A percentile compares a stretch with the other conserved stretches of the same genome.
These are phyloP conservation scores for Mimosa bimucronata DNA, from an alignment of 306 rosid species.

Conservation along the genomic window DNA sequence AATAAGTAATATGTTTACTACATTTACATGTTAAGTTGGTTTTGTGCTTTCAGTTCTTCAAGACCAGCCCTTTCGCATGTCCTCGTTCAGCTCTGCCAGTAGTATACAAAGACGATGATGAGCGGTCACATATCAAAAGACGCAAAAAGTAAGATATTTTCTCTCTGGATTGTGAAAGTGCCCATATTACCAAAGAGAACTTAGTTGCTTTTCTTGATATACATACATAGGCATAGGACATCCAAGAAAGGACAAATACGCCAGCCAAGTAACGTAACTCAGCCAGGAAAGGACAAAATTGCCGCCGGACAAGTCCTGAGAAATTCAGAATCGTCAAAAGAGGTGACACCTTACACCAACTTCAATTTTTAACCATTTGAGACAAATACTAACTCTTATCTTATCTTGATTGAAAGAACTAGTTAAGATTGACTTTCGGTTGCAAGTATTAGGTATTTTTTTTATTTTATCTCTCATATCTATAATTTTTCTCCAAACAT, in stretches of 20 bases:
- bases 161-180: not conserved
- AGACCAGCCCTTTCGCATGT: slow-evolving; percentile 43
- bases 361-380: too few relatives aligned
- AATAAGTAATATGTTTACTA: not conserved
- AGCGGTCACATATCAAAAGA: slow-evolving; percentile 34
- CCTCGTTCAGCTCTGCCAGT: slow-evolving; percentile 38
- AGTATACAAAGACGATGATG: slow-evolving; percentile 43
- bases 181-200: not conserved
- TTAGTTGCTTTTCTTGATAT: slow-evolving; percentile 31
- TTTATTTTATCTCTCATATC: too few relatives aligned
- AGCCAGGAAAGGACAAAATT: slow-evolving; percentile 32
- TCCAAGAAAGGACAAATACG: slow-evolving; percentile 43
- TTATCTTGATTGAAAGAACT: too few relatives aligned
- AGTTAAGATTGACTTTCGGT: too few relatives aligned
- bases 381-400: too few relatives aligned
- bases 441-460: too few relatives aligned
- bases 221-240: slow-evolving; percentile 42
- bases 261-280: slow-evolving; percentile 33
- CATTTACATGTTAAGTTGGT: not conserved
- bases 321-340: slow-evolving; percentile 43
- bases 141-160: slow-evolving; percentile 39
- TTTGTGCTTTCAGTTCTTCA: slow-evolving; percentile 47
- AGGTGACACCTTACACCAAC: slow-evolving; percentile 40
- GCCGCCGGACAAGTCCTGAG: slow-evolving; percentile 27
- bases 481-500: too few relatives aligned